phyloP scores from a whole-genome alignment of 352 stramenopile genomes.

The Pythium brachiatum region DNA sequence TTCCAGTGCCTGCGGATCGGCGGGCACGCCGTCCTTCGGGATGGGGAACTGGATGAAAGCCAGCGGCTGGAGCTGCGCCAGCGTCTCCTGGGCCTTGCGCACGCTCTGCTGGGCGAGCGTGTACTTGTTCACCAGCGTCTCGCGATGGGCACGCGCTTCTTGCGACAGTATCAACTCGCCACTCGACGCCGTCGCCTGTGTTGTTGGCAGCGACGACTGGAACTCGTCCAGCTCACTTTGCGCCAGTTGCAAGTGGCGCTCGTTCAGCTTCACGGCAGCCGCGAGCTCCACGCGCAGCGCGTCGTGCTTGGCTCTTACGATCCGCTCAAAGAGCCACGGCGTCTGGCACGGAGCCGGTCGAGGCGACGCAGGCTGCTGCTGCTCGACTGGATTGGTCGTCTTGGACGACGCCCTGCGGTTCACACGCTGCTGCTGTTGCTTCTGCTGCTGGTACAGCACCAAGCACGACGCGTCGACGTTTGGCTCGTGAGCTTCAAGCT shows the following conservation, averaged over 20 bases:
- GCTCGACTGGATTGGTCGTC: not conserved
- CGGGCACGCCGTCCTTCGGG: conserved; percentile 32
- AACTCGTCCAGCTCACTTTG: conserved; percentile 29
- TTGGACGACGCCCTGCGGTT: not conserved
- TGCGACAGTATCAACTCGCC: not conserved
- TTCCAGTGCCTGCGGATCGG: conserved; percentile 22
- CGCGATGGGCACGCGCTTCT: conserved; percentile 21
- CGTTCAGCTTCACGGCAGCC: conserved; percentile 33
- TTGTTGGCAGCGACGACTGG: not conserved
- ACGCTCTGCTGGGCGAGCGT: conserved; percentile 48
- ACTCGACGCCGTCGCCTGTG: conserved; percentile 7
- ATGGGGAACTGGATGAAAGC: conserved; percentile 61
- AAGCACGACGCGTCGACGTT: conserved; percentile 15
- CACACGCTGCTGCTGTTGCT: not conserved
- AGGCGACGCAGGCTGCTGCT: not conserved
- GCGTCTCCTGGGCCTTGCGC: conserved; percentile 31
- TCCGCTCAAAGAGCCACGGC: conserved; percentile 48
- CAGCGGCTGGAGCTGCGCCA: conserved; percentile 36
- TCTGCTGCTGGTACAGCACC: conserved; percentile 12
- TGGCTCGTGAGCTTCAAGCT: conserved; percentile 31
- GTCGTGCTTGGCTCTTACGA: conserved; percentile 48
- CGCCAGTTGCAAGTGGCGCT: conserved; percentile 44
- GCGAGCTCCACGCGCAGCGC: conserved; percentile 38
- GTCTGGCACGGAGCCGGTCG: not conserved
- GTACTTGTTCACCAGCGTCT: conserved; percentile 44